These are phyloP conservation scores for Tolypocladium amazonense DNA, from an alignment of 2,329 filamentous ascomycete genomes.

Conservation along the genomic window DNA sequence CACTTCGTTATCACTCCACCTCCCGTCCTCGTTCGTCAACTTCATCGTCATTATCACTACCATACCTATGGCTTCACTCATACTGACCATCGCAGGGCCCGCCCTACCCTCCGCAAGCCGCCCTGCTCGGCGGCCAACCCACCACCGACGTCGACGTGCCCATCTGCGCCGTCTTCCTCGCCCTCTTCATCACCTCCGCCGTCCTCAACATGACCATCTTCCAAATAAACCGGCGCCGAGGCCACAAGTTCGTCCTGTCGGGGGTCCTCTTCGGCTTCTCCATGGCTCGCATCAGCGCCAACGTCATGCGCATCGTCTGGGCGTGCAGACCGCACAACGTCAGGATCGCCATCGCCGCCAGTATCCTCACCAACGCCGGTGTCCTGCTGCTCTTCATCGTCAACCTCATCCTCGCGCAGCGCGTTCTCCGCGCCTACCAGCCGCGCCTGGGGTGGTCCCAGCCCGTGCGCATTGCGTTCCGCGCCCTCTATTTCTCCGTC, in stretches of 20 bases:
- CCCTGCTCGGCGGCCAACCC: slow-evolving; percentile 48
- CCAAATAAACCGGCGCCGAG: slow-evolving; percentile 33
- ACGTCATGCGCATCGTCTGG: slow-evolving; percentile 43
- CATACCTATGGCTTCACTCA: slow-evolving; percentile 8
- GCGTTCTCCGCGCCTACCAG: slow-evolving; percentile 63
- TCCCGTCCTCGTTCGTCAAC: neutral
- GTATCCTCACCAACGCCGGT: slow-evolving; percentile 63
- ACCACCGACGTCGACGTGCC: slow-evolving; percentile 50
- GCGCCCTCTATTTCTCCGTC: slow-evolving; percentile 47
- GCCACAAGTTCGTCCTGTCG: slow-evolving; percentile 51
- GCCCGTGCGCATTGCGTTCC: slow-evolving; percentile 40
- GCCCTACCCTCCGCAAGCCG: slow-evolving; percentile 28
- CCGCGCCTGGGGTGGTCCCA: slow-evolving; percentile 60
- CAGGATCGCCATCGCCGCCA: slow-evolving; percentile 44
- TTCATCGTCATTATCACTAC: neutral
- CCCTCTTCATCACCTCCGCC: slow-evolving; percentile 43
- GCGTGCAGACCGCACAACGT: slow-evolving; percentile 28
- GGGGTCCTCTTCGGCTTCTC: slow-evolving; percentile 48
- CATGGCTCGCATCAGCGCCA: slow-evolving; percentile 41
- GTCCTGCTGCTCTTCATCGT: slow-evolving; percentile 66
- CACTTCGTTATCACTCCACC: neutral
- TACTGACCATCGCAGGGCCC: slow-evolving; percentile 15
- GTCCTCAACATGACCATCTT: slow-evolving; percentile 48
- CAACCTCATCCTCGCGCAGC: slow-evolving; percentile 68
- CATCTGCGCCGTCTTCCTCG: slow-evolving; percentile 51